phyloP scores from a whole-genome alignment of 306 rosid genomes.

The Dalbergia oliveri region DNA sequence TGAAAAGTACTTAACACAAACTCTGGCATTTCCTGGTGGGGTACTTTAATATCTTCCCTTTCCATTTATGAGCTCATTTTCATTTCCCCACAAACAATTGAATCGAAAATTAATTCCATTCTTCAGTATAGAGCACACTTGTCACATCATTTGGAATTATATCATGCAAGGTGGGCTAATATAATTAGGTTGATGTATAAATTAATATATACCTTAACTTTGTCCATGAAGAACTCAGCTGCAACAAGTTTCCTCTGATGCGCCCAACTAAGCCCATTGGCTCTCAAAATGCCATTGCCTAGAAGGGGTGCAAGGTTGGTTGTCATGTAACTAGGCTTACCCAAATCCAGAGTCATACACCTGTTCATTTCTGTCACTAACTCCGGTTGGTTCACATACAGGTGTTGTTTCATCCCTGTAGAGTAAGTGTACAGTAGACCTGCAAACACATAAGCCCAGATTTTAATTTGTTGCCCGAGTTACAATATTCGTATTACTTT shows the following conservation, averaged over 20 bases:
- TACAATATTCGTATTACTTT: neutral
- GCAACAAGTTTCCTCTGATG: conserved; percentile 91
- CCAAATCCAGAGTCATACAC: conserved; percentile 64
- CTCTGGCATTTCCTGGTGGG: conserved; percentile 6
- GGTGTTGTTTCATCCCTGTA: conserved; percentile 79
- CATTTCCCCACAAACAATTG: conserved; percentile 1
- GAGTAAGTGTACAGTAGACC: conserved; percentile 85
- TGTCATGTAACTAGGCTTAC: conserved; percentile 81
- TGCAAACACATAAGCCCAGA: conserved; percentile 42
- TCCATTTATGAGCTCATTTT: conserved; percentile 12
- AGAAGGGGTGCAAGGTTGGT: conserved; percentile 82
- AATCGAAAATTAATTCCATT: neutral
- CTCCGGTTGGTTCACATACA: conserved; percentile 84
- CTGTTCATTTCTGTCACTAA: conserved; percentile 79
- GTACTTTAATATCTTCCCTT: neutral
- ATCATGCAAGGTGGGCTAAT: neutral
- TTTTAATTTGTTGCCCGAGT: no score
- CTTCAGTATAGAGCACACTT: neutral
- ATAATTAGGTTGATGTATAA: neutral
- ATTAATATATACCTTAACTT: conserved; percentile 69
- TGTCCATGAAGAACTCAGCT: conserved; percentile 89
- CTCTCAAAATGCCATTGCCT: conserved; percentile 84
- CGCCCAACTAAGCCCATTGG: conserved; percentile 80
- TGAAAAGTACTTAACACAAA: conserved; percentile 7
- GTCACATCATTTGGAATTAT: neutral